Percentiles rank a stretch among this genome's conserved stretches.
These are phyloP conservation scores for Malassezia brasiliensis DNA, from an alignment of 1,284 basidiomycete genomes.

Conservation along the genomic window DNA sequence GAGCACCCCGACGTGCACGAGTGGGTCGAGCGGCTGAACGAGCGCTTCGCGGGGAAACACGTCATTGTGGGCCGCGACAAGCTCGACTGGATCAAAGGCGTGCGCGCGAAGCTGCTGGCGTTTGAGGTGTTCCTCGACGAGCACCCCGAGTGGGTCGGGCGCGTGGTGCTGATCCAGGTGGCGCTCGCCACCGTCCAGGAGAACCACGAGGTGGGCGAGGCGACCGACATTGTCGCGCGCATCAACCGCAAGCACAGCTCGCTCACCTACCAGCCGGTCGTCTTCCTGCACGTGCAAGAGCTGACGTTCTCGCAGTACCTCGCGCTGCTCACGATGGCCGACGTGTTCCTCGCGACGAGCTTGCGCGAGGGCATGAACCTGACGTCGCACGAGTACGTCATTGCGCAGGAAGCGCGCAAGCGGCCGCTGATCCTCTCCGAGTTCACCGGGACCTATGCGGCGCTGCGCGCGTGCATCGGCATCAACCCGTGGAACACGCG, in stretches of 20 bases:
- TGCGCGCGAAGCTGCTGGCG: slow-evolving; percentile 69
- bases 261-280: slow-evolving; percentile 74
- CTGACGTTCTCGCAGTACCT: slow-evolving; percentile 77
- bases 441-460: slow-evolving; percentile 77
- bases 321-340: slow-evolving; percentile 68
- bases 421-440: slow-evolving; percentile 62
- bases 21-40: slow-evolving; percentile 65
- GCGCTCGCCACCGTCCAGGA: slow-evolving; percentile 71
- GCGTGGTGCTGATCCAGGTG: slow-evolving; percentile 74
- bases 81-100: slow-evolving; percentile 74
- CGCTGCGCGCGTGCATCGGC: slow-evolving; percentile 72
- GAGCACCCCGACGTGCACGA: slow-evolving; percentile 68
- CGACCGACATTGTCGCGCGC: slow-evolving; percentile 66
- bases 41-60: slow-evolving; percentile 72
- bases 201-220: slow-evolving; percentile 64
- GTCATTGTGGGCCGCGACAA: slow-evolving; percentile 79
- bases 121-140: slow-evolving; percentile 74
- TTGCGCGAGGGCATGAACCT: slow-evolving; percentile 79
- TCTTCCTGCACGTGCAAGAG: slow-evolving; percentile 77
- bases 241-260: slow-evolving; percentile 74
- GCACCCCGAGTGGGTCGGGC: slow-evolving; percentile 66
- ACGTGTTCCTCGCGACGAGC: slow-evolving; percentile 75
- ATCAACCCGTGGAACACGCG: slow-evolving; percentile 58
- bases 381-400: slow-evolving; percentile 71
- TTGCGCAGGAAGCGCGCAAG: slow-evolving; percentile 54